Evolutionary conservation across 345 rosid genomes (phyloP), one percentile per base, ranked within the genome.

Genomic region (Dipteronia dyeriana): DNA sequence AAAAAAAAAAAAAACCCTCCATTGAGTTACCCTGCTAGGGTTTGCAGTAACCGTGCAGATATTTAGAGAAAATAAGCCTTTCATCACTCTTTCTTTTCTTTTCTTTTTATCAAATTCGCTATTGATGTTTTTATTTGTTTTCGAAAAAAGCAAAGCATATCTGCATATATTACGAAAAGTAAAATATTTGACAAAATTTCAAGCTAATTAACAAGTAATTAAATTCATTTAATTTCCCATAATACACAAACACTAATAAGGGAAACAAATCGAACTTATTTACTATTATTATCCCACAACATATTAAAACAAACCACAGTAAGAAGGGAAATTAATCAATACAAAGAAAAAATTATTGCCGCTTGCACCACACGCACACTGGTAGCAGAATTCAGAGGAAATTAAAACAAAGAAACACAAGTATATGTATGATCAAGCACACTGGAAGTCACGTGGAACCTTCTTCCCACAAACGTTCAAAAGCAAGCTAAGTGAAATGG

Each of bases 241-340:
- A 47, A 29, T n/a, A 66, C 16, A 26, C 8, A 62, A 61, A 29
- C 19, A 66, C 45, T 1, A 19, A 34, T 63, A 9, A 66, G 17
- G 22, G 57, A 66, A 63, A 51, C 63, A 65, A 47, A 12, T 11
- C 64, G 34, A 51, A 53, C 77, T 75, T 64, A 65, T 31, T 75
- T 45, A 49, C 13, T 17, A 22, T 29, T 41, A 49, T 25, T 29
- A 49, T 9, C 17, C 26, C 63, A 54, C 64, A 34, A 65, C 26
- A 59, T 59, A 45, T 16, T 54, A 75, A 75, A 34, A 22, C 14
- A 56, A 59, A 20, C 49, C 61, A 25, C 19, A 1, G 20, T 31
- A 6, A 75, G 8, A 23, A 61, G 38, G 54, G 13, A 38, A 47
- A 43, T 17, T 2, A 45, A 34, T 34, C 38, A 23, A 20, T 20